Evolutionary conservation across 805 yeast species (phyloP), one percentile per base, ranked within the genome.

Genomic region (Starmerella apicola): DNA sequence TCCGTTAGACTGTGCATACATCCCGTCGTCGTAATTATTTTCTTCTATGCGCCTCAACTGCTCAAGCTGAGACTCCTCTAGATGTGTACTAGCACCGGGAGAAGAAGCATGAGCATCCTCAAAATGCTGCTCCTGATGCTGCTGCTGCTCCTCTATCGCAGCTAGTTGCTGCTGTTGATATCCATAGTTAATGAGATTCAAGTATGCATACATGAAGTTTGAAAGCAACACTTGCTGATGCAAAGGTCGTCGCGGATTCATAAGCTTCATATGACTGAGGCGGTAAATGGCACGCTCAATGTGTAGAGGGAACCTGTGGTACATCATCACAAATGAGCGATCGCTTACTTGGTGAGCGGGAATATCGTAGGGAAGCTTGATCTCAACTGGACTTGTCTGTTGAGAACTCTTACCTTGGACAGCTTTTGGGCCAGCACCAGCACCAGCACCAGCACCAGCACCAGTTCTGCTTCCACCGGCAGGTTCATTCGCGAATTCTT

Each of bases 201-300:
- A 70, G 60, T 91, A 91, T 0, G 96, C 88, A 57, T 91, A 91
- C 98, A 91, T 91, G 71, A 91, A 91, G 58, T 91, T 91, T 43
- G 95, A 83, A 48, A 91, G 63, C 36, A 91, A 59, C 1, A 91
- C 98, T 58, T 91, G 98, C 58, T 91, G 96, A 28, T 85, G 70
- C 46, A 91, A 63, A 22, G 93, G 91, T 43, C 97, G 67, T 55
- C 84, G 81, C 1, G 97, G 88, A 59, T 91, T 94, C 20, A 97
- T 95, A 48, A 91, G 67, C 59, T 91, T 91, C 57, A 91, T 64
- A 60, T 91, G 98, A 38, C 95, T 81, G 41, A 91, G 66, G 41
- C 98, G 66, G 60, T 91, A 91, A 37, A 91, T 81, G 0, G 98
- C 98, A 30, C 98, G 70, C 60, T 91, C 98, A 32, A 91, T 94